A percentile compares a stretch with the other conserved stretches of the same genome.
Conservation (phyloP, 1,139 yeast genomes). For the Hemisphaericaspora xylanilytica region DNA sequence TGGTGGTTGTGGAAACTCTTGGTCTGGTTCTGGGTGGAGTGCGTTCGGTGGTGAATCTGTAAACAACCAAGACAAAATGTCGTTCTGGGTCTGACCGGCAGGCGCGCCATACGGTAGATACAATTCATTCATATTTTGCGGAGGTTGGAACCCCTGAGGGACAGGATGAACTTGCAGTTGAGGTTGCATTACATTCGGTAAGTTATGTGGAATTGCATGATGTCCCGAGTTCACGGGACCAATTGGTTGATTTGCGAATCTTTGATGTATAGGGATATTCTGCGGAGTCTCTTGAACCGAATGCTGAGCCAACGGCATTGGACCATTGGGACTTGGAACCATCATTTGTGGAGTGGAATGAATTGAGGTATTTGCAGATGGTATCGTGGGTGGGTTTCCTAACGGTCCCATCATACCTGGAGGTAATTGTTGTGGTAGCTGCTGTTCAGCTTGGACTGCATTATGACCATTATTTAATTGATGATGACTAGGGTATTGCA, state of each 20-base stretch:
- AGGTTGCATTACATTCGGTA: neutral
- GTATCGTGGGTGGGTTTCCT: neutral
- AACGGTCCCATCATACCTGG: neutral
- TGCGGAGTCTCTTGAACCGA: neutral
- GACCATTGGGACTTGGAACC: neutral
- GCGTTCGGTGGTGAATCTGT: conserved; percentile 7
- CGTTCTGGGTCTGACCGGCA: conserved; percentile 27
- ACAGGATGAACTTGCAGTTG: conserved; percentile 3
- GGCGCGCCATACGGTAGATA: conserved; percentile 9
- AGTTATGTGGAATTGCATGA: neutral
- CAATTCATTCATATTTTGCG: conserved; percentile 7
- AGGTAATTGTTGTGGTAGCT: conserved; percentile 1
- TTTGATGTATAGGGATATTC: neutral
- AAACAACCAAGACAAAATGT: conserved; percentile 39
- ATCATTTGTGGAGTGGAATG: conserved; percentile 1
- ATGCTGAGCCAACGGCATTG: neutral
- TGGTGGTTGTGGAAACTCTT: neutral
- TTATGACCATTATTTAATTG: neutral
- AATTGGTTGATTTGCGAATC: neutral
- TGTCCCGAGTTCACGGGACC: neutral
- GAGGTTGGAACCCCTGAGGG: no score
- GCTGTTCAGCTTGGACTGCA: neutral
- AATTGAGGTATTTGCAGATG: neutral
- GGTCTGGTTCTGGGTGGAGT: neutral
- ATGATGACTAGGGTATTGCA: conserved; percentile 1